Conservation (phyloP, 257 asterid species). For the Petunia secreta region DNA sequence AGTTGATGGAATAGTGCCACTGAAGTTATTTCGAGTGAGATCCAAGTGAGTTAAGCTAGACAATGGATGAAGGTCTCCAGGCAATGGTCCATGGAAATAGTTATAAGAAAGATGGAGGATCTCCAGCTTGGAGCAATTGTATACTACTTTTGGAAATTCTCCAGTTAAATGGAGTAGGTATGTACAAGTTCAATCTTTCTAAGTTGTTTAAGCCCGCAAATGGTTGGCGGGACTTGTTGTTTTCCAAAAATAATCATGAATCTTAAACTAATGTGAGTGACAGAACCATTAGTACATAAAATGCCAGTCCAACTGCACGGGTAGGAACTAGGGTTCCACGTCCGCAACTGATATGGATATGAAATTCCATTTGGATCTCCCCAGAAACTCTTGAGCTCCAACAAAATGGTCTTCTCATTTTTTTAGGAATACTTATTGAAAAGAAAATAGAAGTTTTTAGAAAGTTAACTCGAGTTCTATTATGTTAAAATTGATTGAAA, state of each 20-base stretch:
- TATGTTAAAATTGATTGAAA: background rate
- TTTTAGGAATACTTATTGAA: background rate
- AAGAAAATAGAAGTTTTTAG: background rate
- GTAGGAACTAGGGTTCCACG: no score
- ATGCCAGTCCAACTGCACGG: no score
- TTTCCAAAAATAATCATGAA: background rate
- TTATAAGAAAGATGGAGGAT: background rate
- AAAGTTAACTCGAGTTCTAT: conserved; percentile 1
- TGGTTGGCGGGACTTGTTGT: no score
- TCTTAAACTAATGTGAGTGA: background rate
- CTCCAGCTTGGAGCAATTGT: background rate
- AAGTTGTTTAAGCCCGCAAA: no score
- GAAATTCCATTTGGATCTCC: no score
- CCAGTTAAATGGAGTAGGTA: no score
- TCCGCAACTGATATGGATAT: no score
- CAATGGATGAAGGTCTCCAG: background rate
- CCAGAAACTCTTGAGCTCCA: no score
- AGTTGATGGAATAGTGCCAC: background rate
- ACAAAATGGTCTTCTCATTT: background rate
- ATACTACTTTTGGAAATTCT: background rate
- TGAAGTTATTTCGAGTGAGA: background rate
- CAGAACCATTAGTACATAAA: background rate
- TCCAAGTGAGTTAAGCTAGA: background rate
- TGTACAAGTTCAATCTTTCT: no score
- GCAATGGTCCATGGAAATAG: background rate